Evolutionary conservation across 495 filamentous ascomycete genomes (phyloP), one percentile per base, ranked within the genome.

Genomic region (Stereocaulon alpinum): DNA sequence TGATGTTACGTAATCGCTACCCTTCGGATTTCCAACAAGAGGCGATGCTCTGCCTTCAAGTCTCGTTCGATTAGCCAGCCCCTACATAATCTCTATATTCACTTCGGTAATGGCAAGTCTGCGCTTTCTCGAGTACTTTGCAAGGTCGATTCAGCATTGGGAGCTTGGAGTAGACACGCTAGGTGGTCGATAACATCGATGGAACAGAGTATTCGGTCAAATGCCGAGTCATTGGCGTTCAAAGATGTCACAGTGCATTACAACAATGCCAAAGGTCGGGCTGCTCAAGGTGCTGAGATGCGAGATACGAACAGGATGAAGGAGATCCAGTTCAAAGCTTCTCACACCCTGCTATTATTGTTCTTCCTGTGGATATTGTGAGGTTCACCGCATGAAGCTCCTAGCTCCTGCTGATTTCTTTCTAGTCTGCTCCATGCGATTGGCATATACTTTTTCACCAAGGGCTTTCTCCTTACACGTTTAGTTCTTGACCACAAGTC

Each of bases 401-500:
- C 63, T 59, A 18, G 66, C 41, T 2, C 40, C 42, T 40, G 34
- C 41, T 60, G 12, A 50, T 29, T 20, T 20, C 14, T 45, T 4
- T 37, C n/a, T 64, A 86, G 83, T 53, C 72, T 82, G 63, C 74
- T 96, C 24, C 92, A 97, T 67, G 74, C 79, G 61, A 77, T 85
- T 30, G 93, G 90, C 34, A 86, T 97, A 62, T 89, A 86, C 65
- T 86, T 95, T 67, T 98, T 98, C 73, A 92, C 89, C 58, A 89
- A 87, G 70, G 93, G 93, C n/a, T 98, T 98, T 72, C 84, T 98
- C 54, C 81, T 98, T 65, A 96, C 93, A 60, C 81, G 94, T 47
- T 80, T 96, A 63, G 87, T 97, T 47, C 81, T 98, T 42, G 86
- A 91, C 55, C 79, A 91, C 60, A 89, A 89, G 67, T 97, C 93